A percentile compares a stretch with the other conserved stretches of the same genome.
Conservation (phyloP, 2,329 filamentous ascomycete species). For the Daldinia eschscholtzii region DNA sequence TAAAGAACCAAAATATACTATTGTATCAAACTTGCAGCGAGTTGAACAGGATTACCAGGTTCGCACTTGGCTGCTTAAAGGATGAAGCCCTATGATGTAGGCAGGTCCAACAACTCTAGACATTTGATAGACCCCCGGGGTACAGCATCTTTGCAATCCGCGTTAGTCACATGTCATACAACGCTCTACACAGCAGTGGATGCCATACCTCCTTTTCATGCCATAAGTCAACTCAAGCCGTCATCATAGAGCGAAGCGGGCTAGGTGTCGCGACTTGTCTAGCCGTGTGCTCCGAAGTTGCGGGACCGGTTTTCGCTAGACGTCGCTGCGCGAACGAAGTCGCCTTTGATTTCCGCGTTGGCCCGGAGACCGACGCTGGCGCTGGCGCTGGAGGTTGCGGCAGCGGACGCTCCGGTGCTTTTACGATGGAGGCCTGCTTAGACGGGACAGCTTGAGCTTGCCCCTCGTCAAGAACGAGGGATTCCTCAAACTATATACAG, state of each 20-base stretch:
- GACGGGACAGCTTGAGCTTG: conserved; percentile 71
- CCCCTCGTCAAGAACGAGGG: conserved; percentile 91
- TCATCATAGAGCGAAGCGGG: conserved; percentile 77
- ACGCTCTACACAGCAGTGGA: conserved; percentile 4
- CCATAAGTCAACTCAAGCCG: conserved; percentile 60
- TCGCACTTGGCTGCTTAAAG: conserved; percentile 32
- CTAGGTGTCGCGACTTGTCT: conserved; percentile 71
- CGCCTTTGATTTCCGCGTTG: conserved; percentile 50
- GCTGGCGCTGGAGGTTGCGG: conserved; percentile 59
- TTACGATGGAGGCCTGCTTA: conserved; percentile 56
- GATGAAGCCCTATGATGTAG: conserved; percentile 44
- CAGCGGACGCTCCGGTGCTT: conserved; percentile 56
- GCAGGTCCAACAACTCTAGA: conserved; percentile 35
- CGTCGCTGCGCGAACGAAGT: conserved; percentile 59
- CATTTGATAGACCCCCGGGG: conserved; percentile 38
- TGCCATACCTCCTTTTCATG: conserved; percentile 49
- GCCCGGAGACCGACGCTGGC: conserved; percentile 44
- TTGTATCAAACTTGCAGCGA: conserved; percentile 34
- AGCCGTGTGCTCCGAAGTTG: conserved; percentile 60
- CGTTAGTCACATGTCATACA: conserved; percentile 29
- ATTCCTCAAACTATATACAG: conserved; percentile 67
- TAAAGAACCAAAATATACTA: conserved; percentile 45
- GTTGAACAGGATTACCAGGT: conserved; percentile 22
- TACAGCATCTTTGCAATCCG: conserved; percentile 35
- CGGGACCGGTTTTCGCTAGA: conserved; percentile 61